Conservation (phyloP, 2,329 filamentous ascomycete species). For the Aurifilum marmelostoma region DNA sequence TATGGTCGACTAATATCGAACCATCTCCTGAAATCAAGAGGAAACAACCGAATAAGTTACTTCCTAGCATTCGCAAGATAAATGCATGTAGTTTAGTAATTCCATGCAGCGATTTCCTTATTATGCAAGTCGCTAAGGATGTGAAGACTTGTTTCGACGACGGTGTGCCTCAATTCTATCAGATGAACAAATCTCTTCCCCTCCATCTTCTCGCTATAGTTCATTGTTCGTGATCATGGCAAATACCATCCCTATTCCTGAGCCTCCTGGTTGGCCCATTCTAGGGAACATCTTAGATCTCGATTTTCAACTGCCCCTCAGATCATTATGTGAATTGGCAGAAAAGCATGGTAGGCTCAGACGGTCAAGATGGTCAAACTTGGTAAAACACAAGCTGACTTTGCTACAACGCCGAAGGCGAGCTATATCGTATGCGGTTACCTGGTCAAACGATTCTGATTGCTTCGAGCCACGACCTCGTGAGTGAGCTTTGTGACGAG, state of each 20-base stretch:
- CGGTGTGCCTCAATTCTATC: neutral
- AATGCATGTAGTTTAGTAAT: no score
- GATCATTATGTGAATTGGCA: neutral
- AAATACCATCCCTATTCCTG: neutral
- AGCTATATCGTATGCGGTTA: neutral
- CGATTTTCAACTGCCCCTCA: neutral
- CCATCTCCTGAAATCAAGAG: neutral
- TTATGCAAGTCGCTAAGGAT: neutral
- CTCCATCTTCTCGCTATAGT: neutral
- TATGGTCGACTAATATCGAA: neutral
- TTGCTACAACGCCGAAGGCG: neutral
- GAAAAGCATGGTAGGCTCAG: neutral
- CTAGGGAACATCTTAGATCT: neutral
- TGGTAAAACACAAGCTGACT: neutral
- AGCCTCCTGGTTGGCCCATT: neutral
- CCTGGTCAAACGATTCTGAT: neutral
- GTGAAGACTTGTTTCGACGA: neutral
- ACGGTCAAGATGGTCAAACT: neutral
- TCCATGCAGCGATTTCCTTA: no score
- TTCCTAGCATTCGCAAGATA: neutral
- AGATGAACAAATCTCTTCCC: neutral
- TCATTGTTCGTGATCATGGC: neutral
- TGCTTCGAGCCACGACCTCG: slow-evolving; percentile 33
- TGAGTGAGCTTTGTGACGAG: slow-evolving; percentile 39
- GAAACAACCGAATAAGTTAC: neutral